A percentile compares a stretch with the other conserved stretches of the same genome.
Conservation (phyloP, 2,329 filamentous ascomycete species). For the Huntiella moniliformis region DNA sequence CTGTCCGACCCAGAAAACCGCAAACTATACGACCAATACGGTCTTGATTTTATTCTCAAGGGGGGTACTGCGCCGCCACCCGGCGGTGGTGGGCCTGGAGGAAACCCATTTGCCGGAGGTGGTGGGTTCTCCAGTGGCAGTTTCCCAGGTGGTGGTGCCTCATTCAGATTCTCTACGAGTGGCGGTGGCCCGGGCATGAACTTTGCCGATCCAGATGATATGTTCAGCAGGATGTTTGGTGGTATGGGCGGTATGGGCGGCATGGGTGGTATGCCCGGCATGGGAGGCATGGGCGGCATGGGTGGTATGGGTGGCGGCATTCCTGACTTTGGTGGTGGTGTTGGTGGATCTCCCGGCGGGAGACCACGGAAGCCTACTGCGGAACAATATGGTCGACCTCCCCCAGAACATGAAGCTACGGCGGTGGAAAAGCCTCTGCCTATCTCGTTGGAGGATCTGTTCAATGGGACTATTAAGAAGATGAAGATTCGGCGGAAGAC, state of each 20-base stretch:
- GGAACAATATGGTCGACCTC: constrained; percentile 12
- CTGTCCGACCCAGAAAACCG: constrained; percentile 93
- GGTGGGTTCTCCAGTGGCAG: constrained; percentile 18
- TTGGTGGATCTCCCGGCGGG: neutral
- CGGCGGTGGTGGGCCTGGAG: constrained; percentile 25
- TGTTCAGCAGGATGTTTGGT: constrained; percentile 72
- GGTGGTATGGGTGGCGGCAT: constrained; percentile 26
- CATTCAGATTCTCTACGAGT: constrained; percentile 20
- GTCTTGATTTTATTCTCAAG: constrained; percentile 76
- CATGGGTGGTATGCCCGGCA: constrained; percentile 25
- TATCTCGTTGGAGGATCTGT: constrained; percentile 75
- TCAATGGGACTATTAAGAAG: constrained; percentile 76
- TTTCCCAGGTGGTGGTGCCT: constrained; percentile 1
- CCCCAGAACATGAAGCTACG: constrained; percentile 57
- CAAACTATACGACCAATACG: constrained; percentile 85
- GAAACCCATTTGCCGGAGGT: constrained; percentile 28
- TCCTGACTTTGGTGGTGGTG: constrained; percentile 15
- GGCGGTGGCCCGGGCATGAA: constrained; percentile 45
- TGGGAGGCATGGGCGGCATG: constrained; percentile 20
- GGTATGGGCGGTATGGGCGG: constrained; percentile 22
- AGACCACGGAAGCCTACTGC: constrained; percentile 2
- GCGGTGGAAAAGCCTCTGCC: constrained; percentile 73
- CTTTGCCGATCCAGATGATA: constrained; percentile 67
- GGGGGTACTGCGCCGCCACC: constrained; percentile 55
- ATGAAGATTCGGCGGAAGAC: constrained; percentile 97